Base-by-base conservation (phyloP, 164 flowering plant species). In the Piper betle region DNA sequence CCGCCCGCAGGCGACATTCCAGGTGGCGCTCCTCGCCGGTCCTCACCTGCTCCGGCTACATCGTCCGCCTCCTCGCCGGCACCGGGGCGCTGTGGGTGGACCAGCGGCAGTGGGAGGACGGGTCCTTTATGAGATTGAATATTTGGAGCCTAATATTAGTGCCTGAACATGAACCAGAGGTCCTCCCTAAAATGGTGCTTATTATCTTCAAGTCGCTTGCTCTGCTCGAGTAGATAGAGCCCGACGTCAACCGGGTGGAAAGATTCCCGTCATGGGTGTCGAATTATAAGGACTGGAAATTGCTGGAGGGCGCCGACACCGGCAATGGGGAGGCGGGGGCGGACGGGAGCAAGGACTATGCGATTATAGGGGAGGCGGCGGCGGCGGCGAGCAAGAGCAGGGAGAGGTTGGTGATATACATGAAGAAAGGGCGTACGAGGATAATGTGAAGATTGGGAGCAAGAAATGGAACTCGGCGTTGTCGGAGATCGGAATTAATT, bases 381-480 rank as follows among this genome's bases (percentile, higher is more conserved):
- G 76, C 64, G 2, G 89, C 82, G 5, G 97, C 92, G 9, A 84
- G 85, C 38, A 63, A 71, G 10, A 82, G 82, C 13, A 41, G 43
- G 0, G 76, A 69, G 10, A 53, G 96, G 65, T 88, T 84, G 58
- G 88, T 93, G 72, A 93, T 93, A 33, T 76, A 89, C 57, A 84
- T 93, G 39, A 90, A 93, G 72, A 72, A 78, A 0, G 99, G 99
- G 58, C 77, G 3, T 93, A 93, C 67, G 74, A 74, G 12, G 99
- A 90, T 76, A 81, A 90, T 53, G 81, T 93, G 58, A 92, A 86
- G 25, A 82, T 93, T 20, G 76, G 2, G 46, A 84, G 67, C 70
- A 79, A 76, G 75, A 81, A 88, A 74, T 75, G 65, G 0, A 88
- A 62, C 62, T 20, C 90, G 58, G 86, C 82, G 96, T 84, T 93